These are phyloP conservation scores for Ascocoryne sarcoides DNA, from an alignment of 2,329 filamentous ascomycete genomes.

Conservation along the genomic window DNA sequence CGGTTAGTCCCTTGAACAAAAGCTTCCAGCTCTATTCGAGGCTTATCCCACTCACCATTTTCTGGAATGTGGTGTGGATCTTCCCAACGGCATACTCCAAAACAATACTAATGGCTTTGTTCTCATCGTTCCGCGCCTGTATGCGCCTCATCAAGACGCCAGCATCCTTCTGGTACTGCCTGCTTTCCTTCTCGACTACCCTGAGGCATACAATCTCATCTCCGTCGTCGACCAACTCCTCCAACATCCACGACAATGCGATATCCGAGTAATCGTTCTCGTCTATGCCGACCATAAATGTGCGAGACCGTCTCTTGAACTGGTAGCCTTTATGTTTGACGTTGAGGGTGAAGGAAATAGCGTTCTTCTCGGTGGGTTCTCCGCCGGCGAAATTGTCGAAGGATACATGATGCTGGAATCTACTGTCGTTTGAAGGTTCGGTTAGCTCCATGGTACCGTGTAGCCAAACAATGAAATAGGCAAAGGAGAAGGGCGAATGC, in stretches of 20 bases:
- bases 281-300: conserved; percentile 64
- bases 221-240: conserved; percentile 68
- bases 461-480: not conserved
- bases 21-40: not conserved
- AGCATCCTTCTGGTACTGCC: conserved; percentile 57
- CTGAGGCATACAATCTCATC: conserved; percentile 67
- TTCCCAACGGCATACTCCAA: conserved; percentile 65
- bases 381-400: conserved; percentile 66
- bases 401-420: conserved; percentile 60
- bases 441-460: conserved; percentile 18
- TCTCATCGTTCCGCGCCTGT: conserved; percentile 59
- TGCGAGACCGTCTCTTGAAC: conserved; percentile 57
- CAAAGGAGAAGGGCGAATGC: not conserved
- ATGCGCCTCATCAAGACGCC: conserved; percentile 55
- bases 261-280: conserved; percentile 69
- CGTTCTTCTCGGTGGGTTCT: conserved; percentile 47
- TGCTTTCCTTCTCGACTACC: conserved; percentile 59
- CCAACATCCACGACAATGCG: conserved; percentile 65
- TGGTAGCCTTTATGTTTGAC: conserved; percentile 66
- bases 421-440: conserved; percentile 29
- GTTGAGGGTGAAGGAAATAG: conserved; percentile 59
- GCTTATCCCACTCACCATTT: conserved; percentile 47
- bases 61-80: conserved; percentile 62
- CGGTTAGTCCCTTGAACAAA: too few species aligned
- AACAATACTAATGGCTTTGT: conserved; percentile 64